A percentile compares a stretch with the other conserved stretches of the same genome.
Evolutionary conservation across 176 grass and related monocot genomes (phyloP).

Genomic region (Lolium multiflorum): DNA sequence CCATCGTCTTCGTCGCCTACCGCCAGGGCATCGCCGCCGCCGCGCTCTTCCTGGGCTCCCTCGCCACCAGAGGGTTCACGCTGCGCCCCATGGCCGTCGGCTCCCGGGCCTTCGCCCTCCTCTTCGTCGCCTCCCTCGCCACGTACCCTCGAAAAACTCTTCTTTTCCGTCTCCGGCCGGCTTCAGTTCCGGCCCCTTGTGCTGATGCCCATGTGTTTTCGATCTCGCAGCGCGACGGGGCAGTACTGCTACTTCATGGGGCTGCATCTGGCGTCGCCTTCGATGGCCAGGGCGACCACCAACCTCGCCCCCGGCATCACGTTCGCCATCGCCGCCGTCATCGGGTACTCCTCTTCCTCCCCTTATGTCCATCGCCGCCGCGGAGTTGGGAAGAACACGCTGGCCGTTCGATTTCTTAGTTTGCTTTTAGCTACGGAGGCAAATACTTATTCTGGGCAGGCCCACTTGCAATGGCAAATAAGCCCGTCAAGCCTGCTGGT

Average conservation of each 20-base stretch:
- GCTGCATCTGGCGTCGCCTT: conserved; percentile 53
- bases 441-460: not conserved
- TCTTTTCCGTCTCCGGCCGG: not conserved
- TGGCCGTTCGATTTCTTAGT: not conserved
- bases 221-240: conserved; percentile 39
- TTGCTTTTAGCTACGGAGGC: not conserved
- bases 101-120: conserved; percentile 31
- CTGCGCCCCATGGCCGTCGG: conserved; percentile 52
- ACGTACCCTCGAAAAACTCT: not conserved
- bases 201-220: not conserved
- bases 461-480: not conserved
- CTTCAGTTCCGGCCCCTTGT: no score
- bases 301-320: conserved; percentile 57
- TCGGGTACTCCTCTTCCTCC: conserved; percentile 13
- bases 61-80: conserved; percentile 42
- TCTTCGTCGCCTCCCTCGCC: conserved; percentile 56
- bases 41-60: conserved; percentile 47
- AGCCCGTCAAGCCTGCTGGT: not conserved
- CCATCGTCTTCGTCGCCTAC: conserved; percentile 66
- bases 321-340: conserved; percentile 47
- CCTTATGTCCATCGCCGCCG: not conserved
- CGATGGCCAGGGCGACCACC: conserved; percentile 59
- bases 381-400: not conserved
- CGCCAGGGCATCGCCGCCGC: conserved; percentile 59
- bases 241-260: conserved; percentile 58